A percentile compares a stretch with the other conserved stretches of the same genome.
phyloP scores from a whole-genome alignment of 2,329 filamentous ascomycete genomes.

The Fusarium armeniacum region DNA sequence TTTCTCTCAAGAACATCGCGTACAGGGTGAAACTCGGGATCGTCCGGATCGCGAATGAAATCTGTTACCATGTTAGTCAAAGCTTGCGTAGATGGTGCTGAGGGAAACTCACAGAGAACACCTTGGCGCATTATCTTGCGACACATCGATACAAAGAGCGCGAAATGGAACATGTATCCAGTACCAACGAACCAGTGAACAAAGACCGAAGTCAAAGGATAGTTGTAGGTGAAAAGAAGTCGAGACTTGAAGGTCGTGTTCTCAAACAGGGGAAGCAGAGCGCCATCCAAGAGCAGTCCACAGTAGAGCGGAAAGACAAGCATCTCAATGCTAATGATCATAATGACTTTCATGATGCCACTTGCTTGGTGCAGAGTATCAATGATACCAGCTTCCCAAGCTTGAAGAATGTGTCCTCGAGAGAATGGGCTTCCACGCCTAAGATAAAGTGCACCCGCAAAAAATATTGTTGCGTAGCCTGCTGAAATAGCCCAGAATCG shows the following conservation, averaged over 20 bases:
- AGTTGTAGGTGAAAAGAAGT: constrained; percentile 80
- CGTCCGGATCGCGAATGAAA: constrained; percentile 97
- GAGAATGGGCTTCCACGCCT: constrained; percentile 79
- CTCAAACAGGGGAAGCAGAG: constrained; percentile 90
- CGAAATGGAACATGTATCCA: constrained; percentile 99
- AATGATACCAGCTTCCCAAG: constrained; percentile 82
- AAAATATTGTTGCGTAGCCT: constrained; percentile 83
- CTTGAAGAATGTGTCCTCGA: constrained; percentile 66
- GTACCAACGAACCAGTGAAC: constrained; percentile 99
- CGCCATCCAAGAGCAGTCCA: constrained; percentile 88
- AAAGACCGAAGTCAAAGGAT: constrained; percentile 91
- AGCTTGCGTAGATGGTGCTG: not conserved
- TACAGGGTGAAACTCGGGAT: constrained; percentile 97
- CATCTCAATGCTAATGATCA: constrained; percentile 99
- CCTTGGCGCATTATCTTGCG: constrained; percentile 96
- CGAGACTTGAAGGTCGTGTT: constrained; percentile 82
- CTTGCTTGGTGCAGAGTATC: constrained; percentile 93
- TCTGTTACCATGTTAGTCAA: constrained; percentile 63
- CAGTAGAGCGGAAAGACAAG: constrained; percentile 97
- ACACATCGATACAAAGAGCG: constrained; percentile 98
- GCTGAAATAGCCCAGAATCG: constrained; percentile 79
- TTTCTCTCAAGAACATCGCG: constrained; percentile 95
- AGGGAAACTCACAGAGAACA: constrained; percentile 80
- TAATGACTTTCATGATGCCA: constrained; percentile 95
- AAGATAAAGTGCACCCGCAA: constrained; percentile 83